Conservation (phyloP, 768 basidiomycete genomes). For the Naematelia encephala region DNA sequence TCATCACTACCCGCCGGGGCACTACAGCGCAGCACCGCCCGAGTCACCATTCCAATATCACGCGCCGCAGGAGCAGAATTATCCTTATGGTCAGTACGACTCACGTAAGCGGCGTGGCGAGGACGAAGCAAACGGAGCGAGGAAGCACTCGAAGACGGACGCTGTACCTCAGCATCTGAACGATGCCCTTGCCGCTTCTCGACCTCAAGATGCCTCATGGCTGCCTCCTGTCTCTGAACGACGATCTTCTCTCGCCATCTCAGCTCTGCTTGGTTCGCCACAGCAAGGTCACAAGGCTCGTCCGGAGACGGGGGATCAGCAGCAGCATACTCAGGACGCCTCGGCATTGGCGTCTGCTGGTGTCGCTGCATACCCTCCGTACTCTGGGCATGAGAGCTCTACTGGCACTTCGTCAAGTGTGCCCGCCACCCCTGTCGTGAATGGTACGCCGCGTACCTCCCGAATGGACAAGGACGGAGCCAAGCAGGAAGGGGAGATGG, state of each 20-base stretch:
- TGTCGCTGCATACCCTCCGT: not conserved
- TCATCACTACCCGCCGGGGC: not conserved
- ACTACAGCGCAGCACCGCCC: conserved; percentile 2
- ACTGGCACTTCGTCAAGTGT: not conserved
- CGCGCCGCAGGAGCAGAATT: conserved; percentile 14
- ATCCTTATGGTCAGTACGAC: conserved; percentile 17
- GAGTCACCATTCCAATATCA: conserved; percentile 42
- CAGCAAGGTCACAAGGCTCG: conserved; percentile 32
- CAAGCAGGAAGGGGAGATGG: conserved; percentile 18
- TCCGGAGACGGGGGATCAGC: conserved; percentile 22
- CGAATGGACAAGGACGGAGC: conserved; percentile 1
- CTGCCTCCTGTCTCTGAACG: conserved; percentile 38
- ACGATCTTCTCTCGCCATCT: conserved; percentile 42
- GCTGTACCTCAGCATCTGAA: conserved; percentile 10
- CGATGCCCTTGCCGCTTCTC: conserved; percentile 3
- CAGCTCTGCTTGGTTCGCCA: conserved; percentile 42
- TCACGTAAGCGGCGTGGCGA: conserved; percentile 31
- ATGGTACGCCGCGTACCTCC: conserved; percentile 4
- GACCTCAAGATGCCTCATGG: conserved; percentile 33
- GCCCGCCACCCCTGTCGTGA: conserved; percentile 6
- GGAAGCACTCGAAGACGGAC: conserved; percentile 16
- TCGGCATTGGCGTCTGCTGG: not conserved
- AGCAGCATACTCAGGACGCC: not conserved
- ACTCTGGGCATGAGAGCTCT: not conserved
- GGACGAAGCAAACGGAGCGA: conserved; percentile 13